Percentiles rank a stretch among this genome's conserved stretches.
phyloP scores from a whole-genome alignment of 148 eudicot species.

The Fagopyrum homotropicum region DNA sequence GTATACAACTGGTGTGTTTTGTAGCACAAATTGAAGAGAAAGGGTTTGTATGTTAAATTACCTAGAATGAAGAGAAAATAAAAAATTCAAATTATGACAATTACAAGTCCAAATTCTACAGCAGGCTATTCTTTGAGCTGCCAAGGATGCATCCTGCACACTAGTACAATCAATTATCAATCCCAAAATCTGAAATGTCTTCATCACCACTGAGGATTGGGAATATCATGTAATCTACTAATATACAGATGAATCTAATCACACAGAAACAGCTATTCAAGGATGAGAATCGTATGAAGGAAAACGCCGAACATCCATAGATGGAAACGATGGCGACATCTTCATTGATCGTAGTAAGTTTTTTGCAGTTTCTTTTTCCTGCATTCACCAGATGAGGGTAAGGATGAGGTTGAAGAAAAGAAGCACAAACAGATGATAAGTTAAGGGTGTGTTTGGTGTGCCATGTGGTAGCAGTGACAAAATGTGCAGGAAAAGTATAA shows the following conservation, averaged over 20 bases:
- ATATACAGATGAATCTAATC: slow-evolving; percentile 5
- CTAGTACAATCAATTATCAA: background rate
- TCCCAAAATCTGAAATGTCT: background rate
- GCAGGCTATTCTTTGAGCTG: background rate
- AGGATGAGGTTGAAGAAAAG: background rate
- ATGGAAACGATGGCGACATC: slow-evolving; percentile 47
- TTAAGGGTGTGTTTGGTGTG: background rate
- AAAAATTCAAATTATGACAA: background rate
- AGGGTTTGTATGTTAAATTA: background rate
- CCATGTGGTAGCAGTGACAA: background rate
- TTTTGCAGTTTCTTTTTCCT: slow-evolving; percentile 97
- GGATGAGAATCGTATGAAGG: slow-evolving; percentile 37
- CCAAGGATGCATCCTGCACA: slow-evolving; percentile 4
- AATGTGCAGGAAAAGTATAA: background rate
- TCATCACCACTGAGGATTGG: background rate
- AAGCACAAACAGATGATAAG: background rate
- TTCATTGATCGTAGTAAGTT: slow-evolving; percentile 78
- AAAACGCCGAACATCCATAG: slow-evolving; percentile 56
- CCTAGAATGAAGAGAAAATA: background rate
- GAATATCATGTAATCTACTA: slow-evolving; percentile 5
- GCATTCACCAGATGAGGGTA: slow-evolving; percentile 19
- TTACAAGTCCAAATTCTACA: background rate
- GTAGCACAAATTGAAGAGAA: background rate
- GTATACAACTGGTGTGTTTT: background rate
- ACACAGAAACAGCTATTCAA: slow-evolving; percentile 1